Conservation (phyloP, 306 rosid genomes). For the Dalbergia cochinchinensis region DNA sequence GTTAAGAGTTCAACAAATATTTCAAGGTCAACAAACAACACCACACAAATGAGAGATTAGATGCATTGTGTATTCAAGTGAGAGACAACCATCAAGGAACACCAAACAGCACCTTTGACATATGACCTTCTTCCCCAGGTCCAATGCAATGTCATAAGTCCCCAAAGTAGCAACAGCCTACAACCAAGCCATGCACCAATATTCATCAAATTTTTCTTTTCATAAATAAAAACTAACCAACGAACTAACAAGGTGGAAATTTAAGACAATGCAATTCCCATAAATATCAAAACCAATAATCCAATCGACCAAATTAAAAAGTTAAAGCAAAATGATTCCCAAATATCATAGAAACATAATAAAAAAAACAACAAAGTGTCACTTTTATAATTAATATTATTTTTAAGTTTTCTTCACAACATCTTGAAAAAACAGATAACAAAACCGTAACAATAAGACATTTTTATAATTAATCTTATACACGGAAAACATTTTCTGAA, state of each 20-base stretch:
- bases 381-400: background rate
- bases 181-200: conserved; percentile 42
- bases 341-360: background rate
- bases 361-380: background rate
- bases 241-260: conserved; percentile 9
- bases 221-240: conserved; percentile 11
- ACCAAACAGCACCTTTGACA: conserved; percentile 78
- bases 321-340: background rate
- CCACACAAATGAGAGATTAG: conserved; percentile 1
- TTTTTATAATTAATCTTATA: background rate
- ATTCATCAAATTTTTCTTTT: background rate
- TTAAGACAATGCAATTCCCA: conserved; percentile 29
- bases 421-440: background rate
- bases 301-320: conserved; percentile 17
- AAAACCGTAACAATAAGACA: background rate
- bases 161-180: conserved; percentile 94
- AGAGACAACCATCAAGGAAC: conserved; percentile 39
- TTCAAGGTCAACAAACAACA: conserved; percentile 34
- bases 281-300: conserved; percentile 33
- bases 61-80: conserved; percentile 13
- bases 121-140: conserved; percentile 90
- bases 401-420: background rate
- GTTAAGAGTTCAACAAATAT: conserved; percentile 41
- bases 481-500: background rate
- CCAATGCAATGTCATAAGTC: conserved; percentile 93